phyloP scores from a whole-genome alignment of 441 rosid species.

The Gossypium davidsonii region DNA sequence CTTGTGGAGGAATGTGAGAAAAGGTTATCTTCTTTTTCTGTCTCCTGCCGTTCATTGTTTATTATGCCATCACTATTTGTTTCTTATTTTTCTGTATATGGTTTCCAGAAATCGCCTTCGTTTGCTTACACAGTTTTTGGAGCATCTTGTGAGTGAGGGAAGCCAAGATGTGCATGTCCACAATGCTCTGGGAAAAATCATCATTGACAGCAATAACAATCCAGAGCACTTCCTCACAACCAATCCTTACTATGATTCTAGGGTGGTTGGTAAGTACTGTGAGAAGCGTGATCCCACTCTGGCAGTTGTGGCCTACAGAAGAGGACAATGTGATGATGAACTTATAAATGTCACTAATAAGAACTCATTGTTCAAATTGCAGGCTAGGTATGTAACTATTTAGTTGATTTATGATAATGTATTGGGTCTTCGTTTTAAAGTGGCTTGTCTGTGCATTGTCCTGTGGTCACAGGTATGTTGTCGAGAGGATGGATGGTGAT shows the following conservation, averaged over 20 bases:
- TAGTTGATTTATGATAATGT: slow-evolving; percentile 9
- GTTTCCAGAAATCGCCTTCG: slow-evolving; percentile 90
- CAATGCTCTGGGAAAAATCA: slow-evolving; percentile 98
- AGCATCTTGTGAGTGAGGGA: slow-evolving; percentile 99
- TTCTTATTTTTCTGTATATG: slow-evolving; percentile 13
- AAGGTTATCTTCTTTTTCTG: slow-evolving; percentile 43
- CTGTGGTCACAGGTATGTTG: slow-evolving; percentile 70
- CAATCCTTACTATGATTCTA: slow-evolving; percentile 95
- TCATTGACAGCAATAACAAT: slow-evolving; percentile 96
- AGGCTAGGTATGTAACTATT: slow-evolving; percentile 75
- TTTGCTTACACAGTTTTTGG: slow-evolving; percentile 97
- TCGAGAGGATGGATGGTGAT: slow-evolving; percentile 97
- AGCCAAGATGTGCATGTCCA: slow-evolving; percentile 99
- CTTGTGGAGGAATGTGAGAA: slow-evolving; percentile 97
- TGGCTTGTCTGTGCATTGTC: slow-evolving; percentile 14
- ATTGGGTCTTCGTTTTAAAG: slow-evolving; percentile 4
- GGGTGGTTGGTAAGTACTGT: slow-evolving; percentile 97
- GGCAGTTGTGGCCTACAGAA: slow-evolving; percentile 95
- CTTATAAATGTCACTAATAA: slow-evolving; percentile 93
- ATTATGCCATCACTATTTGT: not conserved
- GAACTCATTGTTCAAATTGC: slow-evolving; percentile 94
- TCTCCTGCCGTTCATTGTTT: not conserved
- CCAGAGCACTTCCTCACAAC: slow-evolving; percentile 99
- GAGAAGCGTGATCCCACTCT: slow-evolving; percentile 99
- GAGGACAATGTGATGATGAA: slow-evolving; percentile 98